Conservation (phyloP, 1,139 yeast species). For the Sugiyamaella xylanicola region DNA sequence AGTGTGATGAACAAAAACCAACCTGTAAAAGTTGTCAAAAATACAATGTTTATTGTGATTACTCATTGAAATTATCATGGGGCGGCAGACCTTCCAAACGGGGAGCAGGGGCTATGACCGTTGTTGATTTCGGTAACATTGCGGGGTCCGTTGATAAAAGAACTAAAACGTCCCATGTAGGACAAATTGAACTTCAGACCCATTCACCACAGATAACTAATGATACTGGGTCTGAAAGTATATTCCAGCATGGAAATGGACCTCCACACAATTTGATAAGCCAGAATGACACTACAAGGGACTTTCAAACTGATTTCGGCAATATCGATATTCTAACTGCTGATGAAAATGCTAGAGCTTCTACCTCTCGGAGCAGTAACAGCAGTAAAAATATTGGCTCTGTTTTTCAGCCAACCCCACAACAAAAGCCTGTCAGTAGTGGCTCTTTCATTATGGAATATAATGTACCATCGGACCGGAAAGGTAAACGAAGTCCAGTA, state of each 20-base stretch:
- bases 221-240: not conserved
- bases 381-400: slow-evolving; percentile 25
- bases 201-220: not conserved
- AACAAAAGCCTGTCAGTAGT: slow-evolving; percentile 27
- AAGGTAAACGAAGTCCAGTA: slow-evolving; percentile 3
- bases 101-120: slow-evolving; percentile 21
- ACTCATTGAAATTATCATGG: slow-evolving; percentile 68
- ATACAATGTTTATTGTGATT: slow-evolving; percentile 59
- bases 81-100: slow-evolving; percentile 70
- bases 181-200: slow-evolving; percentile 8
- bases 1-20: slow-evolving; percentile 76
- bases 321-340: not conserved
- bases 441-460: slow-evolving; percentile 31
- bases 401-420: slow-evolving; percentile 31
- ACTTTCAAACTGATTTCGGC: too few relatives aligned
- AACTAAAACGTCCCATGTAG: not conserved
- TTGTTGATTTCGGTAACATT: slow-evolving; percentile 1
- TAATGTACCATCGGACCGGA: slow-evolving; percentile 10
- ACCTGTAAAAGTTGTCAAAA: slow-evolving; percentile 60
- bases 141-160: not conserved
- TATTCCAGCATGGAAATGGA: not conserved
- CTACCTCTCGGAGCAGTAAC: not conserved
- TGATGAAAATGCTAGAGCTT: not conserved
- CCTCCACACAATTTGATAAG: too few relatives aligned
- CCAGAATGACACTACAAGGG: too few relatives aligned